Evolutionary conservation across 2,329 filamentous ascomycete genomes (phyloP).

Genomic region (Fusarium piperis): DNA sequence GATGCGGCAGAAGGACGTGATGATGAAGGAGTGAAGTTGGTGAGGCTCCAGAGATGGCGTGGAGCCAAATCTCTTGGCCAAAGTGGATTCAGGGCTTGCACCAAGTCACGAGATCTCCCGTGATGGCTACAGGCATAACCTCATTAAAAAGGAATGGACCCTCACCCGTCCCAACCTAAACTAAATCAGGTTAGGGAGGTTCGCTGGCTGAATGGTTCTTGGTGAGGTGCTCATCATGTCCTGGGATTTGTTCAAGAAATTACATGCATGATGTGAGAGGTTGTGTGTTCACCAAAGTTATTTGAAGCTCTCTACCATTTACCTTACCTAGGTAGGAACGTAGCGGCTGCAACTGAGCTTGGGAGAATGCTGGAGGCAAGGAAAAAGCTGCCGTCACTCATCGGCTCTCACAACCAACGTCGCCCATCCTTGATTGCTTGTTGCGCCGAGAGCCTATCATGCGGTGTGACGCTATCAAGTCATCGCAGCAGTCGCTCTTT

Average conservation of each 20-base stretch:
- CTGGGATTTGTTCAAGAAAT: background rate
- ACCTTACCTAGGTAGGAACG: background rate
- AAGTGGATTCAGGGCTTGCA: slow-evolving; percentile 24
- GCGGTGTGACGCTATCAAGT: slow-evolving; percentile 35
- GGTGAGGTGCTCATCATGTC: background rate
- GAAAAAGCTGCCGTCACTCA: slow-evolving; percentile 25
- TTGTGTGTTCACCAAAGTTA: background rate
- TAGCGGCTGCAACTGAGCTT: background rate
- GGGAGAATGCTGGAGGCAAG: background rate
- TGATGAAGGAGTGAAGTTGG: slow-evolving; percentile 36
- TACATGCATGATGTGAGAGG: background rate
- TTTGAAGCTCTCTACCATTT: background rate
- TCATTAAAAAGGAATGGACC: slow-evolving; percentile 1
- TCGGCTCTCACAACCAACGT: background rate
- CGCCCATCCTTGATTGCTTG: slow-evolving; percentile 22
- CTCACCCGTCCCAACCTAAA: background rate
- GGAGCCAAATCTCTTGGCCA: slow-evolving; percentile 21
- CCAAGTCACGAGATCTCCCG: background rate
- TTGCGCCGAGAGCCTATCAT: slow-evolving; percentile 30
- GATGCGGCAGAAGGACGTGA: slow-evolving; percentile 10
- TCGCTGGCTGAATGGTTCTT: background rate
- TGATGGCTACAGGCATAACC: slow-evolving; percentile 14
- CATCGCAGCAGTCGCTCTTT: slow-evolving; percentile 11
- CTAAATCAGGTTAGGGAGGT: slow-evolving; percentile 21
- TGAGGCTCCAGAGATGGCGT: slow-evolving; percentile 18